phyloP scores from a whole-genome alignment of 305 asterid species.

The Solanum hybrid region DNA sequence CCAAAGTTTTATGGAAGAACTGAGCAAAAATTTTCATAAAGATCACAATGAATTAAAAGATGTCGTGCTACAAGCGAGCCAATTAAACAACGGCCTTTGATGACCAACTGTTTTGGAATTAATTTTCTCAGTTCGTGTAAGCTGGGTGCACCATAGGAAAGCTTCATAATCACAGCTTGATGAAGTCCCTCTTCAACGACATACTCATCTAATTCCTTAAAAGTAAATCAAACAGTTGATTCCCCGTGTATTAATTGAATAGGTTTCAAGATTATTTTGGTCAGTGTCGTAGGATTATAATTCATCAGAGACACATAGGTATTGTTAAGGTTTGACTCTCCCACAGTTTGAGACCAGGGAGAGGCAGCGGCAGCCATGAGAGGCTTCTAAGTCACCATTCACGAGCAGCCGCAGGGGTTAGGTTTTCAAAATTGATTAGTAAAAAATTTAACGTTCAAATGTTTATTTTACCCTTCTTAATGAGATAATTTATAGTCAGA shows the following conservation, averaged over 20 bases:
- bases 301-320: not conserved
- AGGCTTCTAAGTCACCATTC: too few relatives aligned
- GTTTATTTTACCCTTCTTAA: not conserved
- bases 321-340: not conserved
- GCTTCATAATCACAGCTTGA: not conserved
- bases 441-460: too few relatives aligned
- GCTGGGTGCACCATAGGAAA: not conserved
- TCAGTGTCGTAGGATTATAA: not conserved
- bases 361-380: not conserved
- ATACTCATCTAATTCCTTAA: not conserved
- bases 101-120: not conserved
- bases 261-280: not conserved
- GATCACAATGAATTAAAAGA: not conserved
- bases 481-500: not conserved
- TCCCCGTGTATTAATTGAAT: not conserved
- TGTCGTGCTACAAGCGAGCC: not conserved
- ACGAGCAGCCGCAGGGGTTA: too few relatives aligned
- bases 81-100: not conserved
- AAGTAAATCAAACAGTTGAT: not conserved
- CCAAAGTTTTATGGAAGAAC: not conserved
- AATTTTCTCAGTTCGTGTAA: not conserved
- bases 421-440: not conserved
- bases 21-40: not conserved
- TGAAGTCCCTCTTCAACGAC: not conserved
- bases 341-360: not conserved